phyloP scores from a whole-genome alignment of 805 yeast species.

The Suhomyces tanzawaensis region DNA sequence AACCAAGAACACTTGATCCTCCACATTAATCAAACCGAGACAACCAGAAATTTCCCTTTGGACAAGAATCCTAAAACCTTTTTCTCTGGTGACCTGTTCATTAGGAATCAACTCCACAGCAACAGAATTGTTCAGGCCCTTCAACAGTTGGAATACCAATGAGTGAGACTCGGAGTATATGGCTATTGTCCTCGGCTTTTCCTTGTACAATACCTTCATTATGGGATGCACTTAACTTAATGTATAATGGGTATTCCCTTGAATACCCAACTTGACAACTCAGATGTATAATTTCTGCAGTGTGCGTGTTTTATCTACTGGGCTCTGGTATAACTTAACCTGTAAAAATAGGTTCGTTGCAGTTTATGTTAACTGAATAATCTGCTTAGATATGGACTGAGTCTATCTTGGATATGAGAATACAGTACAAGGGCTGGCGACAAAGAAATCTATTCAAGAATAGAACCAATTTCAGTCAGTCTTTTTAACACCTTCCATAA shows the following conservation, averaged over 20 bases:
- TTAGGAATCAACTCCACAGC: slow-evolving; percentile 47
- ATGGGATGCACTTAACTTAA: neutral
- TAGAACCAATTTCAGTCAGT: too few relatives aligned
- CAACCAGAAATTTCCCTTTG: slow-evolving; percentile 57
- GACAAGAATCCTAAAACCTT: slow-evolving; percentile 38
- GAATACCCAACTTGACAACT: neutral
- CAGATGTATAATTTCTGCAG: neutral
- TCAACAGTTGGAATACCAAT: slow-evolving; percentile 24
- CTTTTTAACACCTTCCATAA: too few relatives aligned
- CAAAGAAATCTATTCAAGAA: too few relatives aligned
- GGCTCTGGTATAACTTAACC: neutral
- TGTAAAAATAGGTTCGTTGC: neutral
- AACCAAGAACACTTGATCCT: slow-evolving; percentile 67
- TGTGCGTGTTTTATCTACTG: too few relatives aligned
- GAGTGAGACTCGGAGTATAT: slow-evolving; percentile 30
- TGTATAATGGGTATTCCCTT: too few relatives aligned
- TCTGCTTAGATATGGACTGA: too few relatives aligned
- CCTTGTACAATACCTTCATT: slow-evolving; percentile 33
- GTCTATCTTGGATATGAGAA: too few relatives aligned
- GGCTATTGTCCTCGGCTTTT: slow-evolving; percentile 30
- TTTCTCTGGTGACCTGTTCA: slow-evolving; percentile 32
- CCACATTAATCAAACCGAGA: slow-evolving; percentile 75
- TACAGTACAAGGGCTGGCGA: too few relatives aligned
- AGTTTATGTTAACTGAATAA: too few relatives aligned
- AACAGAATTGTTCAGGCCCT: slow-evolving; percentile 28